A percentile compares a stretch with the other conserved stretches of the same genome.
Evolutionary conservation across 2,329 filamentous ascomycete genomes (phyloP).

Genomic region (Gyromitra esculenta): DNA sequence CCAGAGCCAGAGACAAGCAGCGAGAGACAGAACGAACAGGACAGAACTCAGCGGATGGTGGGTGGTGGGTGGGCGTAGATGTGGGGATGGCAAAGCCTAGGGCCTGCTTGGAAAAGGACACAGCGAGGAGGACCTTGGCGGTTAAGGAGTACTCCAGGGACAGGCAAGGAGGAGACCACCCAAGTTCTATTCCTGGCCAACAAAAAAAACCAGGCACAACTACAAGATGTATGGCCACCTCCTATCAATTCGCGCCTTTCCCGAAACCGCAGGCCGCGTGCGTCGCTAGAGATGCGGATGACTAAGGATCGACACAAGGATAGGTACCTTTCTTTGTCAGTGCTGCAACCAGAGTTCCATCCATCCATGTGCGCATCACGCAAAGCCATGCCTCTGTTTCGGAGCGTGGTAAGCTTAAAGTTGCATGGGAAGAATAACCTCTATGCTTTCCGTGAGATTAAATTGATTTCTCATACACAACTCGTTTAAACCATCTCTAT

Average conservation of each 20-base stretch:
- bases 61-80: constrained; percentile 5
- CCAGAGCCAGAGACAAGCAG: not conserved
- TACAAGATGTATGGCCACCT: constrained; percentile 3
- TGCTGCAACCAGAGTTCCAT: not conserved
- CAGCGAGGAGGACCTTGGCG: constrained; percentile 49
- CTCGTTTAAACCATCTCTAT: not conserved
- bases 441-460: not conserved
- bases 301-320: constrained; percentile 38
- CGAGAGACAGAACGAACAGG: not conserved
- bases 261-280: not conserved
- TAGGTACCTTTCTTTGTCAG: not conserved
- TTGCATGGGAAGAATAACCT: not conserved
- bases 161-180: constrained; percentile 2
- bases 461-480: not conserved
- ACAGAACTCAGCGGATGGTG: not conserved
- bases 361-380: not conserved
- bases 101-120: constrained; percentile 21
- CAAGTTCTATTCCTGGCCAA: not conserved
- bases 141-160: constrained; percentile 9
- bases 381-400: not conserved
- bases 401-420: not conserved
- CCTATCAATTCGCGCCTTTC: constrained; percentile 20
- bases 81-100: not conserved
- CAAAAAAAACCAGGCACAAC: constrained; percentile 13
- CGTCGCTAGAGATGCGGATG: not conserved